Evolutionary conservation across 2,329 filamentous ascomycete genomes (phyloP).

Genomic region (Decorospora gaudefroyi): DNA sequence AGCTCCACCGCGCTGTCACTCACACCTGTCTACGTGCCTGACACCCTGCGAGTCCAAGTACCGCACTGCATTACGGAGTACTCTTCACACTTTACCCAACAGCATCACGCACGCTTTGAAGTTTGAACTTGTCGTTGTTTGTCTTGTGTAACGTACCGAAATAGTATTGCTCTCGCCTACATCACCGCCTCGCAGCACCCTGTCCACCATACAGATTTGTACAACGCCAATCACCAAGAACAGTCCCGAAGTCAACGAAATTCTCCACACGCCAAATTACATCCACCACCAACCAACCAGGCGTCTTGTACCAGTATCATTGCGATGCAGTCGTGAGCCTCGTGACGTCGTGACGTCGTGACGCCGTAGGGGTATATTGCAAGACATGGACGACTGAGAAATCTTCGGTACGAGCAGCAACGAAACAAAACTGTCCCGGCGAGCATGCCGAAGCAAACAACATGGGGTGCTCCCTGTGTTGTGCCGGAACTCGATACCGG

Average conservation of each 20-base stretch:
- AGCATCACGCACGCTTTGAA: too few species aligned
- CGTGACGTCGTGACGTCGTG: slow-evolving; percentile 36
- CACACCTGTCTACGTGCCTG: too few species aligned
- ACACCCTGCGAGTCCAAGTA: too few species aligned
- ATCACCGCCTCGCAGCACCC: too few species aligned
- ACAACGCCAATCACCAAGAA: slow-evolving; percentile 7
- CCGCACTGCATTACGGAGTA: too few species aligned
- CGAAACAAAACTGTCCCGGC: slow-evolving; percentile 11
- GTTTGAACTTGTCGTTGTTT: neutral
- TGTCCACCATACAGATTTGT: slow-evolving; percentile 1
- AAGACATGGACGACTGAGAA: slow-evolving; percentile 13
- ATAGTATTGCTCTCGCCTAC: slow-evolving; percentile 13
- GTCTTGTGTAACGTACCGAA: slow-evolving; percentile 24
- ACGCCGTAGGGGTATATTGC: slow-evolving; percentile 37
- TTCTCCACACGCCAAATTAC: slow-evolving; percentile 7
- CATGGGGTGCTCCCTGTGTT: slow-evolving; percentile 10
- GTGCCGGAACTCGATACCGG: slow-evolving; percentile 8
- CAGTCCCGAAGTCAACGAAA: slow-evolving; percentile 5
- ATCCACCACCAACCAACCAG: slow-evolving; percentile 20
- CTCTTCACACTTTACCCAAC: too few species aligned
- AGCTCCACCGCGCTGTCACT: neutral
- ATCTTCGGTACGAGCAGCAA: slow-evolving; percentile 2
- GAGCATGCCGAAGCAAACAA: slow-evolving; percentile 24
- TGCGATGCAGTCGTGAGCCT: slow-evolving; percentile 33
- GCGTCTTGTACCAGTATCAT: slow-evolving; percentile 17